Conservation (phyloP, 176 grass and related monocot genomes). For the Juncus inflexus region DNA sequence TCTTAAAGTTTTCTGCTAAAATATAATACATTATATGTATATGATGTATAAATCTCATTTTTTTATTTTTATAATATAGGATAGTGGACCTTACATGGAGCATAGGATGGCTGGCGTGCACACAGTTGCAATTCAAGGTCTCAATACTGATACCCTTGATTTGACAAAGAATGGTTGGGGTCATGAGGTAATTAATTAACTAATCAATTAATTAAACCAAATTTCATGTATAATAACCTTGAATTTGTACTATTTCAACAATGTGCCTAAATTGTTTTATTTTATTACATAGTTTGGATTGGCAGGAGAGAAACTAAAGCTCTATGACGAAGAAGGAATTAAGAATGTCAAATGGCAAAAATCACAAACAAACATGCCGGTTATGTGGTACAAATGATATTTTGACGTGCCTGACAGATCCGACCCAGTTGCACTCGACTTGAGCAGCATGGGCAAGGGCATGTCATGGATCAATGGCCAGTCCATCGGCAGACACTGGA, state of each 20-base stretch:
- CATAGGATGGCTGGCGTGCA: slow-evolving; percentile 44
- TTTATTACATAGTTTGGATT: slow-evolving; percentile 43
- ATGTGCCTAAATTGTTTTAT: slow-evolving; percentile 7
- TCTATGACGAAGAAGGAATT: slow-evolving; percentile 49
- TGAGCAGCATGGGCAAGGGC: slow-evolving; percentile 84
- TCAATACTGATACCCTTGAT: slow-evolving; percentile 88
- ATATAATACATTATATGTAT: neutral
- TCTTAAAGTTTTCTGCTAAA: neutral
- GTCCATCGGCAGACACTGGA: slow-evolving; percentile 60
- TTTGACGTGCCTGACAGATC: slow-evolving; percentile 66
- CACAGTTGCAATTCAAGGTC: slow-evolving; percentile 56
- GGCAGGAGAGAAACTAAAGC: slow-evolving; percentile 49
- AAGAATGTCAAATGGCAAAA: slow-evolving; percentile 37
- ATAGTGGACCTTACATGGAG: slow-evolving; percentile 66
- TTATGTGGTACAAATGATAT: slow-evolving; percentile 83
- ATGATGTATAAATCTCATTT: neutral
- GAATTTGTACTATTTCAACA: neutral
- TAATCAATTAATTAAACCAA: no score
- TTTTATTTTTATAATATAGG: slow-evolving; percentile 31
- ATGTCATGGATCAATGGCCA: slow-evolving; percentile 58
- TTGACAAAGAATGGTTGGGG: slow-evolving; percentile 62
- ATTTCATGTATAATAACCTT: no score
- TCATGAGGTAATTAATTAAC: slow-evolving; percentile 55
- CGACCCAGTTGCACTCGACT: slow-evolving; percentile 59
- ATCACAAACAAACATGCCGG: slow-evolving; percentile 24